phyloP scores from a whole-genome alignment of 768 basidiomycete genomes.

The Mycena pura region DNA sequence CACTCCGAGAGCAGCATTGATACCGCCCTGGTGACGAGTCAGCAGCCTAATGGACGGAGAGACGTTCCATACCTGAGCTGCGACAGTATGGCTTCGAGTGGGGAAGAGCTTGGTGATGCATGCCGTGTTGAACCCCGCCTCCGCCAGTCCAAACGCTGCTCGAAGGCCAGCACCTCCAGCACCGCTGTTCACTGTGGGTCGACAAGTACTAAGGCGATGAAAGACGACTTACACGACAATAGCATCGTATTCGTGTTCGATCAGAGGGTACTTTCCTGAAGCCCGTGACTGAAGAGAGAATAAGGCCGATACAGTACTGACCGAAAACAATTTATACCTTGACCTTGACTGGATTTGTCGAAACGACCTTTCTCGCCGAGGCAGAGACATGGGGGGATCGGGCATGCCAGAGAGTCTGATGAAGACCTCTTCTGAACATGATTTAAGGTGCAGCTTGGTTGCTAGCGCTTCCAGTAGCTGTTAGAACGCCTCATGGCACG shows the following conservation, averaged over 20 bases:
- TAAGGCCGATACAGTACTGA: conserved; percentile 15
- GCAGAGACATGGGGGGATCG: conserved; percentile 74
- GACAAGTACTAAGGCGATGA: background rate
- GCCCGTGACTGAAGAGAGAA: conserved; percentile 66
- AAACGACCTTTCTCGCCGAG: conserved; percentile 64
- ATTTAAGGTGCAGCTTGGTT: conserved; percentile 37
- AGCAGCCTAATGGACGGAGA: conserved; percentile 9
- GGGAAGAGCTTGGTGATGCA: conserved; percentile 99
- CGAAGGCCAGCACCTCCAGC: conserved; percentile 98
- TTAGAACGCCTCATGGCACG: too few species aligned
- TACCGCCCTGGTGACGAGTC: conserved; percentile 74
- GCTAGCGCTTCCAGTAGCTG: too few species aligned
- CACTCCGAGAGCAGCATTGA: conserved; percentile 96
- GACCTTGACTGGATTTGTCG: conserved; percentile 78
- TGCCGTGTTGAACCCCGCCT: conserved; percentile 98
- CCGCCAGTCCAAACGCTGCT: conserved; percentile 97
- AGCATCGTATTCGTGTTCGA: conserved; percentile 99
- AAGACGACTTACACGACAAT: conserved; percentile 87
- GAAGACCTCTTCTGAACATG: conserved; percentile 74
- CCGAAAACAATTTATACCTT: conserved; percentile 51
- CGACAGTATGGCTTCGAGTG: conserved; percentile 97
- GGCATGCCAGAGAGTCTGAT: conserved; percentile 54
- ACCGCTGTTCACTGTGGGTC: conserved; percentile 58
- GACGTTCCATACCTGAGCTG: conserved; percentile 76
- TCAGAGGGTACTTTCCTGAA: conserved; percentile 91